These are phyloP conservation scores for Colletotrichum sp. DNA, from an alignment of 2,329 filamentous ascomycete genomes.

Conservation along the genomic window DNA sequence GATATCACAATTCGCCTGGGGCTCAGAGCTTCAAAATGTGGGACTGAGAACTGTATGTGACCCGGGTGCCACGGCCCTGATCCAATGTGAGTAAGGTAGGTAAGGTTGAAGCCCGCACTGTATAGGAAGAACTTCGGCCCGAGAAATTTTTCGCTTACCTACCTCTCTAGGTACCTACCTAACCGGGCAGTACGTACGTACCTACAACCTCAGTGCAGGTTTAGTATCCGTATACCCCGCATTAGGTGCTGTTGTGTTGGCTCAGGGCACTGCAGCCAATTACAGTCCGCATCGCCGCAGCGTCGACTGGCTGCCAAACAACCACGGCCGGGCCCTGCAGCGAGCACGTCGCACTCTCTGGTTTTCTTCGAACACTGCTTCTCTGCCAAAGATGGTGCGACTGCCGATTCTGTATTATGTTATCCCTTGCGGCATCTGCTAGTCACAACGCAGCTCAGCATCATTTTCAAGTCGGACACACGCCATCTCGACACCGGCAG, in stretches of 20 bases:
- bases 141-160: not conserved
- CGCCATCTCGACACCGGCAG: not conserved
- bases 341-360: not conserved
- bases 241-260: not conserved
- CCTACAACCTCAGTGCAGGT: too few relatives aligned
- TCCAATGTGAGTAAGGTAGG: not conserved
- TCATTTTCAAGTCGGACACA: not conserved
- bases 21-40: not conserved
- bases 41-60: not conserved
- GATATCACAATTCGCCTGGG: not conserved
- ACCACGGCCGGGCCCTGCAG: not conserved
- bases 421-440: not conserved
- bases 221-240: too few relatives aligned
- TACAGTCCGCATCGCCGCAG: not conserved
- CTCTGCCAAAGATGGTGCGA: not conserved
- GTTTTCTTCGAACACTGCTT: not conserved
- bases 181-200: not conserved
- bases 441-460: not conserved
- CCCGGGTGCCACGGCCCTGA: not conserved
- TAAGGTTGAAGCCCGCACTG: not conserved
- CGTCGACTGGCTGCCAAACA: not conserved
- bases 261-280: not conserved
- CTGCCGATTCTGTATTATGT: not conserved
- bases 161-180: not conserved
- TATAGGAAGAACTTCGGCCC: not conserved